Base-by-base conservation (phyloP, 2,329 filamentous ascomycete genomes). In the Cladorrhinum sp. region DNA sequence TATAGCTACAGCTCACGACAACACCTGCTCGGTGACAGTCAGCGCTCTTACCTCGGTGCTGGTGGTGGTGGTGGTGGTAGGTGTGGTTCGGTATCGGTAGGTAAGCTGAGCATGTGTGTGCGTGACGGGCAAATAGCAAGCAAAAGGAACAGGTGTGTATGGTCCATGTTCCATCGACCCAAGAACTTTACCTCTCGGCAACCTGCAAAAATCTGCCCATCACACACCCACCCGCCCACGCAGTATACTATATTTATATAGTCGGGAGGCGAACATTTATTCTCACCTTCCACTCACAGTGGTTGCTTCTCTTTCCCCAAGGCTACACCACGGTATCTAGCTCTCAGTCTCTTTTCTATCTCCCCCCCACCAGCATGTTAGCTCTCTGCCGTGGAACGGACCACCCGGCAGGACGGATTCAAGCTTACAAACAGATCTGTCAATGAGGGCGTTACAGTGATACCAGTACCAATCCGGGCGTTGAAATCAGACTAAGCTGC, bases 171-270 rank as follows among this genome's bases (percentile, higher is more conserved):
- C 53, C 53, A 56, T 56, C 24, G 51, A 54, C n/a, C 51, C 51
- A 54, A 45, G 41, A n/a, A 54, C 16, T 38, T 8, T 41, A 51
- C 27, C 18, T 48, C 55, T 50, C 55, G 55, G 23, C 56, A 52
- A n/a, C n/a, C 56, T 58, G 56, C 56, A 53, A 53, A 24, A 41
- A 50, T 53, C 56, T 53, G 56, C 49, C 56, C 56, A 58, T 58
- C 56, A 58, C 56, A 58, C 56, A 29, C 22, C 3, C 20, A 22
- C 49, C 20, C 29, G 9, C 3, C n/a, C 41, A 45, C 41, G 41
- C 41, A 45, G 41, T 45, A 45, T 45, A 45, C 41, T 45, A 45
- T 45, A 45, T 18, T 45, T 45, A 45, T 45, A 45, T 45, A 45
- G 41, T 18, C 18, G 41, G 20, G 41, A 45, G 41, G 41, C 41